Base-by-base conservation (phyloP, 1,284 basidiomycete species). In the Somion occarium region DNA sequence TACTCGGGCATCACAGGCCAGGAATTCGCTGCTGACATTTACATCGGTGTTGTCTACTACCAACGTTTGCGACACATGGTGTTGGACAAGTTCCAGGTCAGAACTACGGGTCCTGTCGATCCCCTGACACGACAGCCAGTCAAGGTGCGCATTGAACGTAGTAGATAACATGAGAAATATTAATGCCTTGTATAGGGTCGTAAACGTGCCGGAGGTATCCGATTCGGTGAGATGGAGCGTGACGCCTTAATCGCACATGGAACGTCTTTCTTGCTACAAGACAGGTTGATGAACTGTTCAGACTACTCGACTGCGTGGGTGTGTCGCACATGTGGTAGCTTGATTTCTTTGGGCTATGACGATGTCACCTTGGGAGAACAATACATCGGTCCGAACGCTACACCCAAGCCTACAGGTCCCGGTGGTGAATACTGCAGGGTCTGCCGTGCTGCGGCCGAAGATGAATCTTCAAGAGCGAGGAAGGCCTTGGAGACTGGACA, bases 181-280 rank as follows among this genome's bases (percentile, higher is more conserved):
- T 24, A 7, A 3, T 20, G 15, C 44, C 11, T 34, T 20, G 37
- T n/a, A n/a, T 24, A 97, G 91, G 97, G 97, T 52, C 88, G 97
- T 57, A 99, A 99, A 82, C 90, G 95, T 51, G 93, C 91, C 38
- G 97, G 97, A 65, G 97, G 97, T 69, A 99, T 99, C 63, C 95
- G 97, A 57, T 99, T 99, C 70, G 97, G 97, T 62, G 97, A 99
- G 74, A 99, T 99, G 97, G 97, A 99, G 72, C 91, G 97, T 53
- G 97, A 99, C 66, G 96, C 97, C 13, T 79, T 99, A 48, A 92
- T 99, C 60, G 97, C 97, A 2, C 97, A 99, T 72, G 97, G 97
- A 39, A 98, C 97, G 3, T 93, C 93, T 4, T 99, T 97, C 85
- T 79, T 99, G 43, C 80, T 99, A 22, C 96, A 99, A 76, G 97